Conservation (phyloP, 108 stramenopile genomes). For the Fistulifera solaris region DNA sequence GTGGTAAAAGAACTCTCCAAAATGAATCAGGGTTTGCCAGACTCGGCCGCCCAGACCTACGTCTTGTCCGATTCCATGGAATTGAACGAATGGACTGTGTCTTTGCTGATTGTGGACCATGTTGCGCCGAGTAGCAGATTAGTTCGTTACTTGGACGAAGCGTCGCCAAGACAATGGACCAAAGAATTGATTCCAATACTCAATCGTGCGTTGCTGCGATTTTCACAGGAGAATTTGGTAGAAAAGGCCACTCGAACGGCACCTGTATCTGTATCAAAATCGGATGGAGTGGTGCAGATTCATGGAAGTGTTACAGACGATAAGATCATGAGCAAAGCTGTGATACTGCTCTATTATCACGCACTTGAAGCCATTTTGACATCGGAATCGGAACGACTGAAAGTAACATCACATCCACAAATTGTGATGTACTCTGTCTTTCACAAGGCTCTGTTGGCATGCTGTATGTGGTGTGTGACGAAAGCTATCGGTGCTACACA, state of each 20-base stretch:
- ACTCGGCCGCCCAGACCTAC: slow-evolving; percentile 1
- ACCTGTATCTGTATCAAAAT: not conserved
- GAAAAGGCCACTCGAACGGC: not conserved
- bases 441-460: slow-evolving; percentile 26
- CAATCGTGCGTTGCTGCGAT: slow-evolving; percentile 3
- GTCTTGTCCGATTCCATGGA: slow-evolving; percentile 21
- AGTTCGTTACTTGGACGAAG: slow-evolving; percentile 1
- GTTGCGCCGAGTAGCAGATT: slow-evolving; percentile 15
- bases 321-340: slow-evolving; percentile 15
- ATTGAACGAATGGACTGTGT: slow-evolving; percentile 30
- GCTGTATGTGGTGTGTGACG: slow-evolving; percentile 18
- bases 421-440: slow-evolving; percentile 13
- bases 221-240: slow-evolving; percentile 7
- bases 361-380: slow-evolving; percentile 24
- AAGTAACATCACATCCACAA: slow-evolving; percentile 9
- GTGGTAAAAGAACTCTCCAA: no score
- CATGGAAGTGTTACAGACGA: not conserved
- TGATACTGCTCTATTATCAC: slow-evolving; percentile 27
- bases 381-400: slow-evolving; percentile 16
- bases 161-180: not conserved
- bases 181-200: slow-evolving; percentile 17
- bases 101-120: slow-evolving; percentile 14
- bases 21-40: no score
- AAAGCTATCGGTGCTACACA: slow-evolving; percentile 19
- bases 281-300: slow-evolving; percentile 2